Conservation (phyloP, 768 basidiomycete species). For the Calocybe cyanea region DNA sequence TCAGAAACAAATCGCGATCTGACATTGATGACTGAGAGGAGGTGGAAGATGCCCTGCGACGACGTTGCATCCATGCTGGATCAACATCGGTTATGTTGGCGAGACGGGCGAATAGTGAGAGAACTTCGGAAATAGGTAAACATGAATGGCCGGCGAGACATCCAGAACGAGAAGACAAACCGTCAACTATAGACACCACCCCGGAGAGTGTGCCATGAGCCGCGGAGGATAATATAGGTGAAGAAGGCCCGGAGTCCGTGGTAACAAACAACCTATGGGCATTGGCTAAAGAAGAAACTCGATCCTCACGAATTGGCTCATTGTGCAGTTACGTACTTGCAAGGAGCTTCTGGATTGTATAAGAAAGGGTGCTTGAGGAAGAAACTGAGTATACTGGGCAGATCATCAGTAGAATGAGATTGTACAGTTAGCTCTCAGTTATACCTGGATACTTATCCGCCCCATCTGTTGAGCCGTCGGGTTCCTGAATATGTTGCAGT, state of each 20-base stretch:
- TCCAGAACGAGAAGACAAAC: constrained; percentile 38
- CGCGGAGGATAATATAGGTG: constrained; percentile 42
- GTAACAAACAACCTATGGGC: constrained; percentile 79
- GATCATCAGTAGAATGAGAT: constrained; percentile 2
- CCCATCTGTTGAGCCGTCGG: constrained; percentile 76
- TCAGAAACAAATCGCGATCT: constrained; percentile 32
- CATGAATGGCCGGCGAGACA: not conserved
- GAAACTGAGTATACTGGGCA: constrained; percentile 69
- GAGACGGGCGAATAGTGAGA: constrained; percentile 73
- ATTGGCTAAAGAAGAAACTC: constrained; percentile 46
- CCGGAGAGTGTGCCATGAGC: constrained; percentile 55
- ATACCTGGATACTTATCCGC: constrained; percentile 75
- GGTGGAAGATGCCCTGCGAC: constrained; percentile 72
- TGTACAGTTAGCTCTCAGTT: not conserved
- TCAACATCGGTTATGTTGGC: constrained; percentile 74
- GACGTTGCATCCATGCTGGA: constrained; percentile 74
- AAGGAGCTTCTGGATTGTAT: constrained; percentile 75
- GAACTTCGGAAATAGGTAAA: constrained; percentile 41
- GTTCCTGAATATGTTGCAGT: constrained; percentile 36
- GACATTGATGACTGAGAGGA: constrained; percentile 55
- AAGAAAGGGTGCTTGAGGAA: constrained; percentile 58
- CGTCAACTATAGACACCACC: constrained; percentile 80
- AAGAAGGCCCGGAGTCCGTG: constrained; percentile 52
- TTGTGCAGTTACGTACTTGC: constrained; percentile 54
- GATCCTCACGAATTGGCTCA: not conserved